Conservation (phyloP, 306 rosid species). For the Sesbania bispinosa region DNA sequence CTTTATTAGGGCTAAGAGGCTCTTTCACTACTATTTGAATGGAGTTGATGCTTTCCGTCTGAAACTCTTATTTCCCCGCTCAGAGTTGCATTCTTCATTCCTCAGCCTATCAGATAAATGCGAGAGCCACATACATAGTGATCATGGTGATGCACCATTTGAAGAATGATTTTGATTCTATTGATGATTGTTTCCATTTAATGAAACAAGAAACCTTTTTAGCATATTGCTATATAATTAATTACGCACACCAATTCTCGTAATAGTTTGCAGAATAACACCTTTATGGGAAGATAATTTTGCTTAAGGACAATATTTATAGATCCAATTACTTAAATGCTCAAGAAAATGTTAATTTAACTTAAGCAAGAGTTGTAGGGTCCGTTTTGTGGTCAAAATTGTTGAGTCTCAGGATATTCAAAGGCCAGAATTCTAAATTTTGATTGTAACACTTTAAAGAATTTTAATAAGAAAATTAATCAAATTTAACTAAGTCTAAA, state of each 20-base stretch:
- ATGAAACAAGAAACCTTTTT: not conserved
- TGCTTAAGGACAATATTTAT: too few species aligned
- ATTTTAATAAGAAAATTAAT: too few species aligned
- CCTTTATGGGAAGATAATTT: not conserved
- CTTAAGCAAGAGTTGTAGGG: too few species aligned
- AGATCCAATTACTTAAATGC: too few species aligned
- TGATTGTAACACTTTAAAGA: too few species aligned
- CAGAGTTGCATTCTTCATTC: conserved; percentile 37
- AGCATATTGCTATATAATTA: not conserved
- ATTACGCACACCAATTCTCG: not conserved
- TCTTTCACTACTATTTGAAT: conserved; percentile 91
- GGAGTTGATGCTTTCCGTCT: conserved; percentile 98
- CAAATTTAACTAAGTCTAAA: too few species aligned
- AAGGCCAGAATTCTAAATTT: too few species aligned
- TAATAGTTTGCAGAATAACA: not conserved
- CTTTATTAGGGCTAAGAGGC: conserved; percentile 85
- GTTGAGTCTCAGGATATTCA: too few species aligned
- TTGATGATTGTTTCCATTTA: not conserved
- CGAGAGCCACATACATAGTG: conserved; percentile 23
- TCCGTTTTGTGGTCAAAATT: too few species aligned
- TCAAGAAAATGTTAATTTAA: too few species aligned
- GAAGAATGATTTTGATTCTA: conserved; percentile 27
- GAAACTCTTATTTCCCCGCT: conserved; percentile 71
- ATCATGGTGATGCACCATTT: conserved; percentile 13
- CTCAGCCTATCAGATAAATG: conserved; percentile 25